Evolutionary conservation across 2,329 filamentous ascomycete genomes (phyloP).

Genomic region (Colletotrichum musae): DNA sequence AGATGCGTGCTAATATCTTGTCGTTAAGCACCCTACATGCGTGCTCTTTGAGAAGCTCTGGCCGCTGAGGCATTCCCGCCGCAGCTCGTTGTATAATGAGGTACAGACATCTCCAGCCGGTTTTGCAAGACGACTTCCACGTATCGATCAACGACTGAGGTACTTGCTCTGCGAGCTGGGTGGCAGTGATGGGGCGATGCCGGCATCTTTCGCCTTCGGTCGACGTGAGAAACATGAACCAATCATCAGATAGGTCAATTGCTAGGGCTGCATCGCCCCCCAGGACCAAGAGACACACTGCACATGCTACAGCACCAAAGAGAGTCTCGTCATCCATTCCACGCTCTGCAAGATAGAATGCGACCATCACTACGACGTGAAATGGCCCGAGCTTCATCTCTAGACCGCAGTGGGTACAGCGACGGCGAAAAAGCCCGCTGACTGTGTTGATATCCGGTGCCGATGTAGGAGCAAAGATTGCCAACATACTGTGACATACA

Average conservation of each 20-base stretch:
- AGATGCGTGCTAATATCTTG: accelerated
- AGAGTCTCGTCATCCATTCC: conserved; percentile 54
- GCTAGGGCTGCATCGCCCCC: conserved; percentile 44
- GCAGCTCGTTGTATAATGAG: conserved; percentile 45
- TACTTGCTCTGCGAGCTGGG: neutral
- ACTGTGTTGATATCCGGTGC: conserved; percentile 36
- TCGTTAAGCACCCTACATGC: neutral
- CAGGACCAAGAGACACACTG: conserved; percentile 50
- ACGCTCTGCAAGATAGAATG: conserved; percentile 49
- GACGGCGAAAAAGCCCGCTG: conserved; percentile 12
- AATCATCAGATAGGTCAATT: neutral
- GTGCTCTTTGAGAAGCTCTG: neutral
- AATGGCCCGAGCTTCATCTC: conserved; percentile 51
- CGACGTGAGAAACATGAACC: neutral
- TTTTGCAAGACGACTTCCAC: neutral
- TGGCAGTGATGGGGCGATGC: neutral
- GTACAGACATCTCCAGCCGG: conserved; percentile 13
- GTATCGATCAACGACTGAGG: neutral
- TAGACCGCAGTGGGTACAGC: conserved; percentile 46
- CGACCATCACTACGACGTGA: conserved; percentile 53
- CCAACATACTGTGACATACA: conserved; percentile 52
- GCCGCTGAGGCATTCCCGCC: conserved; percentile 28
- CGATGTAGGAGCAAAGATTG: conserved; percentile 42
- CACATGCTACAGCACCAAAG: conserved; percentile 55
- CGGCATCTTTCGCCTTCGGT: neutral